Evolutionary conservation across 1,284 basidiomycete species (phyloP), one percentile per base, ranked within the genome.

Genomic region (Ganoderma lucidum): DNA sequence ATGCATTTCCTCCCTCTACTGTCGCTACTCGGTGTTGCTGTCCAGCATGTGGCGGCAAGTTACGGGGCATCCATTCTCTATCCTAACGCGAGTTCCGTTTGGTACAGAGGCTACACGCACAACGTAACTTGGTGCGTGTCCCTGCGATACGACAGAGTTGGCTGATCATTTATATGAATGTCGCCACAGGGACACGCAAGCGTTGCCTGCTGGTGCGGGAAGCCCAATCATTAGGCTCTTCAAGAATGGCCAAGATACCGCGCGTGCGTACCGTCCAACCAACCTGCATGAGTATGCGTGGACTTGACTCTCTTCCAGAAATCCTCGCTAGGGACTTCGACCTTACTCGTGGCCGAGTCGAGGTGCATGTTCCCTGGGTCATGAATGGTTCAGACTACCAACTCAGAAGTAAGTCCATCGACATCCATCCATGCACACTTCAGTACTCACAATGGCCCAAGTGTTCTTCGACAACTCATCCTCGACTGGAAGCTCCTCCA

Each of bases 161-260:
- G 19, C 56, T n/a, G 19, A 19, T 23, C 42, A 86, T n/a, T 19
- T 17, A 44, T 23, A 3, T 15, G 14, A 1, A 15, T 6, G 19
- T 6, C 83, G 19, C 2, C 83, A 84, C 80, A 86, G 70, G 80
- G 78, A 12, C 75, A 80, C 35, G 69, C 80, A 48, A 77, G 81
- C 41, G 84, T 85, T 6, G 71, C 73, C 60, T 77, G 82, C 37
- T 85, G 86, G 71, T 85, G 85, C 56, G 86, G 86, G 78, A 17
- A 53, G n/a, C 23, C 39, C 32, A 2, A 59, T 65, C 58, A 75
- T 74, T 55, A 80, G 62, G 9, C 63, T 74, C 28, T 63, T 65
- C 41, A 59, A 41, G 28, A 65, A 61, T 17, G 45, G 61, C 17
- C 15, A 35, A 28, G 71, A 70, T 28, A 61, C 62, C 6, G 63